Evolutionary conservation across 352 stramenopile species (phyloP).

Genomic region (Globisporangium okanoganense): DNA sequence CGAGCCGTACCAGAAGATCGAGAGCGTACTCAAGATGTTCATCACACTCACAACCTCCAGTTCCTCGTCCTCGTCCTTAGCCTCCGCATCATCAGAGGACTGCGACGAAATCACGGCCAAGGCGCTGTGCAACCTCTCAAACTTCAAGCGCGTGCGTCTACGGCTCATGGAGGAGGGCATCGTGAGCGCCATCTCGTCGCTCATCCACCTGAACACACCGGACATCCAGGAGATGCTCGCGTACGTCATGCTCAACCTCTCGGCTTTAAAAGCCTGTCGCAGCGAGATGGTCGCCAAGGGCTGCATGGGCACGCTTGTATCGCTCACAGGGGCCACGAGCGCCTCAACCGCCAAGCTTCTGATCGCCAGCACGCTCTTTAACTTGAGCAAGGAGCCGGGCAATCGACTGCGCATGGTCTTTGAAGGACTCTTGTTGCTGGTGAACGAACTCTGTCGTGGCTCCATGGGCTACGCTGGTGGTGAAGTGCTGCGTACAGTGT

Average conservation of each 20-base stretch:
- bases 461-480: constrained; percentile 10
- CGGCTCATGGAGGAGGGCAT: constrained; percentile 89
- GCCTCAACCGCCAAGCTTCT: constrained; percentile 39
- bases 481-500: constrained; percentile 37
- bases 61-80: not conserved
- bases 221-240: constrained; percentile 59
- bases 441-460: constrained; percentile 47
- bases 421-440: constrained; percentile 56
- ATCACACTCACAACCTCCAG: constrained; percentile 54
- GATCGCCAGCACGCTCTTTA: constrained; percentile 56
- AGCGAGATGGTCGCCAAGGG: constrained; percentile 74
- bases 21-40: constrained; percentile 77
- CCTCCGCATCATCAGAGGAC: constrained; percentile 22
- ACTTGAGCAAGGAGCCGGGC: constrained; percentile 65
- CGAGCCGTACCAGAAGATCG: constrained; percentile 85
- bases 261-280: constrained; percentile 48
- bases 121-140: constrained; percentile 87
- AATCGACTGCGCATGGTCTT: constrained; percentile 75
- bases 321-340: constrained; percentile 32
- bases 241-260: constrained; percentile 74
- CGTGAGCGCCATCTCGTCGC: constrained; percentile 55
- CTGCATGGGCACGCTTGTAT: constrained; percentile 46
- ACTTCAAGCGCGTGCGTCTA: constrained; percentile 76
- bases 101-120: constrained; percentile 60
- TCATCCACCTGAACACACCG: constrained; percentile 45